A percentile compares a stretch with the other conserved stretches of the same genome.
Conservation (phyloP, 2,329 filamentous ascomycete species). For the Cordyceps tenuipes region DNA sequence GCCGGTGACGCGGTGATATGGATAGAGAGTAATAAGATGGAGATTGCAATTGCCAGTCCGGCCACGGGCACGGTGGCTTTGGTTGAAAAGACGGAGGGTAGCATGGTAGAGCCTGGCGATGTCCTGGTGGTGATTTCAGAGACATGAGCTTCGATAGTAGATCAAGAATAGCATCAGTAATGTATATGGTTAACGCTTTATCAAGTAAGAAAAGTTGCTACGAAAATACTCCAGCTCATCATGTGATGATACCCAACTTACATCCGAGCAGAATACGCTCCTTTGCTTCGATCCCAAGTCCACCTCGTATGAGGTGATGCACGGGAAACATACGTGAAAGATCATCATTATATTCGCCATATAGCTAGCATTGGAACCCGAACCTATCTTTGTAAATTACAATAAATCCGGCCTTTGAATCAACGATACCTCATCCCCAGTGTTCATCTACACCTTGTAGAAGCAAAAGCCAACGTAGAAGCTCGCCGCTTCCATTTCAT, state of each 20-base stretch:
- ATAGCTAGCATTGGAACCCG: background rate
- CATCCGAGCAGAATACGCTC: slow-evolving; percentile 2
- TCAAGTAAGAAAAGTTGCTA: no score
- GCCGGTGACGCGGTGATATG: no score
- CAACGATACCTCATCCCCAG: no score
- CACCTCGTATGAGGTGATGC: background rate
- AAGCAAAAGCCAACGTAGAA: slow-evolving; percentile 97
- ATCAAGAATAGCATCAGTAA: no score
- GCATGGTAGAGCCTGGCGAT: no score
- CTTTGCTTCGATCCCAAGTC: background rate
- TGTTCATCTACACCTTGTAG: slow-evolving; percentile 65
- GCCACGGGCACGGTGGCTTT: no score
- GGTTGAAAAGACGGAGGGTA: no score
- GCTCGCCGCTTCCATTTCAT: slow-evolving; percentile 86
- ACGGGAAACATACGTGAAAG: background rate
- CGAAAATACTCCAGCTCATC: slow-evolving; percentile 9
- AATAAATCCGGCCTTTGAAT: background rate
- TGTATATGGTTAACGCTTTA: no score
- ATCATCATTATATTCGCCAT: background rate
- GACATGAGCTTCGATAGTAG: no score
- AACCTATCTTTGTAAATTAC: background rate
- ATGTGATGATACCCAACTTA: slow-evolving; percentile 16
- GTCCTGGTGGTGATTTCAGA: no score
- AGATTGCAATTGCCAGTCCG: no score
- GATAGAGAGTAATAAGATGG: no score